Conservation (phyloP, 495 filamentous ascomycete genomes). For the Xylaria cubensis region DNA sequence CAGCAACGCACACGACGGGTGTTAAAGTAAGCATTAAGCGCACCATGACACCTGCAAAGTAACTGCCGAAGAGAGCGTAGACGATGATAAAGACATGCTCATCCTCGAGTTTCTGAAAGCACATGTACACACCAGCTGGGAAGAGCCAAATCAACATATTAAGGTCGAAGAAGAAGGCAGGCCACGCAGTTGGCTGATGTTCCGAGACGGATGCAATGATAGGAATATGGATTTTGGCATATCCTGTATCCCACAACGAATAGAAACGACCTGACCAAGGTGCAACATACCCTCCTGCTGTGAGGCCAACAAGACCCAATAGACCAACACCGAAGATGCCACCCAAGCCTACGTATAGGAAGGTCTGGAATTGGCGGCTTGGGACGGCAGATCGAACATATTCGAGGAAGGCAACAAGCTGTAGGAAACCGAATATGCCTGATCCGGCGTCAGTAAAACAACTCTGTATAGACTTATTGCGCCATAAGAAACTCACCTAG, state of each 20-base stretch:
- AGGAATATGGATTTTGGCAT: constrained; percentile 99
- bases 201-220: constrained; percentile 99
- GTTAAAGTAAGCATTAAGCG: constrained; percentile 97
- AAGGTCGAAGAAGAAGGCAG: constrained; percentile 98
- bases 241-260: constrained; percentile 98
- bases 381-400: constrained; percentile 87
- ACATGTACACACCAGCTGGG: constrained; percentile 98
- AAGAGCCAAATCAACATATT: constrained; percentile 99
- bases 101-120: constrained; percentile 90
- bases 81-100: constrained; percentile 99
- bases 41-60: constrained; percentile 99
- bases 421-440: constrained; percentile 96
- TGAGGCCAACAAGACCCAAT: constrained; percentile 75
- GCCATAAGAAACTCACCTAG: constrained; percentile 66
- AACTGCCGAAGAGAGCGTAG: constrained; percentile 92
- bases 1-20: constrained; percentile 93
- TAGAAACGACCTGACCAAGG: constrained; percentile 99
- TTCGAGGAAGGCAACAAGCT: constrained; percentile 92
- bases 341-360: constrained; percentile 79
- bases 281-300: constrained; percentile 87
- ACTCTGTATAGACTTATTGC: not conserved
- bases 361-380: constrained; percentile 91
- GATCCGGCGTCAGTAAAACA: constrained; percentile 39
- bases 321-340: constrained; percentile 68
- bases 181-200: constrained; percentile 99